Evolutionary conservation across 2,329 filamentous ascomycete species (phyloP), one percentile per base, ranked within the genome.

Genomic region (Ophiostoma perfectum): DNA sequence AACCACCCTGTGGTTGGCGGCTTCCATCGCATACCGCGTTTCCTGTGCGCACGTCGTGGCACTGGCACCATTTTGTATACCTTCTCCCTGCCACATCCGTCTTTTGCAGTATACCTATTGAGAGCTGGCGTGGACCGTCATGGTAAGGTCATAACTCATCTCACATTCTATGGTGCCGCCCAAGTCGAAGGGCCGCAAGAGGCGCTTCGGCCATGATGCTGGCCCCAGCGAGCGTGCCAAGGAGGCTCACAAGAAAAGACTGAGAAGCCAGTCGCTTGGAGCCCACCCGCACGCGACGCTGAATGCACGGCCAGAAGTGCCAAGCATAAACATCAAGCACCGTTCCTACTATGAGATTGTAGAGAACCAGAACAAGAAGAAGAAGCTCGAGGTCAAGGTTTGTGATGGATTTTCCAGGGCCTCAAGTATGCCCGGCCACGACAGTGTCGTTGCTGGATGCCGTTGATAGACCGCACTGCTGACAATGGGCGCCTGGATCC

Each of bases 321-420:
- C 74, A 14, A 71, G 70, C 65, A 78, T 81, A 47, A 84, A 81
- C 70, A 77, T 81, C 60, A 86, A 86, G 74, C 84, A 89, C 75
- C 82, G 85, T 72, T 82, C 84, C 14, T 88, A 87, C 74, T 87
- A 86, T 73, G 86, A 89, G 76, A 81, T 88, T 70, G 83, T 88
- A 70, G 84, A 88, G 73, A 89, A 89, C 74, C 82, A 82, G 69
- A 83, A 88, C 72, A 86, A 84, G 75, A 88, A 87, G 76, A 85
- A 86, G 78, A 88, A 86, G 74, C 81, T 89, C 66, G 86, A 89
- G 74, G 83, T 83, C 71, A 73, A 87, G 84, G 87, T 88, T 83
- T 63, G 67, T 65, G n/a, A 11, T 9, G 7, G 8, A n/a, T 16
- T 12, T 18, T 7, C 27, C 27, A 27, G 12, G 45, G 49, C 49